A percentile compares a stretch with the other conserved stretches of the same genome.
phyloP scores from a whole-genome alignment of 805 yeast species.

The Candida michaelii region DNA sequence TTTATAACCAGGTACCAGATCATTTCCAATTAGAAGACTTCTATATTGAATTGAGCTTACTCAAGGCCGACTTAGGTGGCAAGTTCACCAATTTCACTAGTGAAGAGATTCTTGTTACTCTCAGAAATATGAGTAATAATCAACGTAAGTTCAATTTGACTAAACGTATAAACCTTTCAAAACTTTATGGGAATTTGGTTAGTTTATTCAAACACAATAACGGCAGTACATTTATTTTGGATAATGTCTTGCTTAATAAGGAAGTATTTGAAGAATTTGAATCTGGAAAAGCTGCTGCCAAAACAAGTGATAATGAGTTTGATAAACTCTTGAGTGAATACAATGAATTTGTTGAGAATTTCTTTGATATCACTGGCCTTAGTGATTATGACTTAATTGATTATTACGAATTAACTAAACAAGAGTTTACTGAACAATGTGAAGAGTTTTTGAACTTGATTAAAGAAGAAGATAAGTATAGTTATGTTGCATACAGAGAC shows the following conservation, averaged over 20 bases:
- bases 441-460: constrained; percentile 8
- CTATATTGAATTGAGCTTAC: constrained; percentile 26
- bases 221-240: constrained; percentile 32
- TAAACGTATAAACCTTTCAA: constrained; percentile 23
- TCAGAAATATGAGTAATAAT: constrained; percentile 17
- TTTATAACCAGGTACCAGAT: constrained; percentile 33
- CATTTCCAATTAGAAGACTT: constrained; percentile 34
- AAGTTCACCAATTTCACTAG: constrained; percentile 18
- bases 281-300: constrained; percentile 1
- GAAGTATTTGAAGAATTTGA: constrained; percentile 29
- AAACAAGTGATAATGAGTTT: neutral
- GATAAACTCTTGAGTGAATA: constrained; percentile 6
- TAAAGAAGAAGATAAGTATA: constrained; percentile 7
- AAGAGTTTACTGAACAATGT: constrained; percentile 7
- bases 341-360: constrained; percentile 4
- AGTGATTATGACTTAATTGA: constrained; percentile 10
- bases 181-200: constrained; percentile 30
- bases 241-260: constrained; percentile 29
- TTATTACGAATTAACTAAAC: constrained; percentile 11
- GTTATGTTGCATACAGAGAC: constrained; percentile 3
- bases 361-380: constrained; percentile 7
- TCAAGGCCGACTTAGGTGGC: constrained; percentile 17
- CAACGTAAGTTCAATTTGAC: constrained; percentile 17
- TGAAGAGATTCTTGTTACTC: constrained; percentile 1
- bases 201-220: constrained; percentile 35